Conservation (phyloP, 2,329 filamentous ascomycete genomes). For the Alternaria incomplexa region DNA sequence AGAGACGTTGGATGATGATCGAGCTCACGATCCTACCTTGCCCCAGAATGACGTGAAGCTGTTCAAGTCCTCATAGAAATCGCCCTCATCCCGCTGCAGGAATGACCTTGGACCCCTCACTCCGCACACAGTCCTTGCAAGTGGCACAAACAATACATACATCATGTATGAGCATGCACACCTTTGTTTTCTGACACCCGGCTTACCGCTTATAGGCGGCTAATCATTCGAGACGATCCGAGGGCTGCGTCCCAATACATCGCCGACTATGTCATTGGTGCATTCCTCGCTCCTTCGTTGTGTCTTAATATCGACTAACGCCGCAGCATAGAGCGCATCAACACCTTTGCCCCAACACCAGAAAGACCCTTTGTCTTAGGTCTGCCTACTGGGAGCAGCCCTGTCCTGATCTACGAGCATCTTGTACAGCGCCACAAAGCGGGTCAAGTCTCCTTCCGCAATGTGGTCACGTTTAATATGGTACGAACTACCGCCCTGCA, state of each 20-base stretch:
- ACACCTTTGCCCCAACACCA: conserved; percentile 73
- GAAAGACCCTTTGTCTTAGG: conserved; percentile 81
- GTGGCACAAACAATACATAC: conserved; percentile 12
- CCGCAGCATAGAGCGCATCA: conserved; percentile 69
- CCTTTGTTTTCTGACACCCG: conserved; percentile 17
- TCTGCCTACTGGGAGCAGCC: conserved; percentile 82
- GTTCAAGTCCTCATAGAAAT: conserved; percentile 23
- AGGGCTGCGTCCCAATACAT: conserved; percentile 74
- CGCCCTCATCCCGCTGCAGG: conserved; percentile 7
- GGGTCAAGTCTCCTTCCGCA: conserved; percentile 79
- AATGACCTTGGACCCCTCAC: background rate
- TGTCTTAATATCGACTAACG: conserved; percentile 30
- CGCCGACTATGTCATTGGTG: conserved; percentile 80
- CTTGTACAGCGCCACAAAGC: conserved; percentile 75
- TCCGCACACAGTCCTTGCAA: background rate
- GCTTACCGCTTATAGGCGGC: conserved; percentile 66
- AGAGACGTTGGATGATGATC: conserved; percentile 27
- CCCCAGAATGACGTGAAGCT: conserved; percentile 30
- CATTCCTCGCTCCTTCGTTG: conserved; percentile 27
- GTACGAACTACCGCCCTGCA: conserved; percentile 52
- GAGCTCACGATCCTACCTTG: conserved; percentile 17
- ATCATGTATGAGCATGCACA: conserved; percentile 43
- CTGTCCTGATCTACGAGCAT: conserved; percentile 76
- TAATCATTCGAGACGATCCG: conserved; percentile 80
- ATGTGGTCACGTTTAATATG: conserved; percentile 95